phyloP scores from a whole-genome alignment of 2,329 filamentous ascomycete species.

The Neofusicoccum sp. region DNA sequence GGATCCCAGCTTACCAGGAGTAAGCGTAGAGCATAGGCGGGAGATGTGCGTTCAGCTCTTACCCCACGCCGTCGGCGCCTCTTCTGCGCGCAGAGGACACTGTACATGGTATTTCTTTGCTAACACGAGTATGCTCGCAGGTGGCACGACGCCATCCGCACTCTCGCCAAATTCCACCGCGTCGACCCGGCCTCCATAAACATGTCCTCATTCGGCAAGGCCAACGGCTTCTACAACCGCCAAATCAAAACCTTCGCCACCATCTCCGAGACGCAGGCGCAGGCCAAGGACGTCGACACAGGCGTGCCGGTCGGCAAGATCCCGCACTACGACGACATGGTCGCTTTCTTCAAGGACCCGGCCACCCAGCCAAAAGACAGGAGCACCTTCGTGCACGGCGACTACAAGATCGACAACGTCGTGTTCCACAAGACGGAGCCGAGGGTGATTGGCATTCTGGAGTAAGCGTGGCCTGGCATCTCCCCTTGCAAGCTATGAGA shows the following conservation, averaged over 20 bases:
- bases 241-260: conserved; percentile 81
- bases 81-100: not conserved
- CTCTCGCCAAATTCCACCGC: conserved; percentile 80
- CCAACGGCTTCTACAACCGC: conserved; percentile 75
- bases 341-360: conserved; percentile 72
- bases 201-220: conserved; percentile 70
- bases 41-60: conserved; percentile 62
- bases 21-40: conserved; percentile 65
- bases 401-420: conserved; percentile 76
- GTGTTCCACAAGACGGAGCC: conserved; percentile 84
- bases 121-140: conserved; percentile 34
- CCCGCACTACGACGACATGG: conserved; percentile 77
- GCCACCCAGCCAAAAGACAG: conserved; percentile 72
- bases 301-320: conserved; percentile 74
- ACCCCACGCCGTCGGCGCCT: not conserved
- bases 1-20: conserved; percentile 76
- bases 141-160: conserved; percentile 81
- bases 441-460: conserved; percentile 85
- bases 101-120: too few relatives aligned
- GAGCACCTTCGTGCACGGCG: conserved; percentile 81
- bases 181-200: conserved; percentile 66
- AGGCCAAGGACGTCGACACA: conserved; percentile 73
- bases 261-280: conserved; percentile 76
- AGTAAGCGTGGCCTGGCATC: conserved; percentile 64
- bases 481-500: conserved; percentile 68